Percentiles rank a stretch among this genome's conserved stretches.
Evolutionary conservation across 768 basidiomycete species (phyloP).

Genomic region (Saitozyma sp.): DNA sequence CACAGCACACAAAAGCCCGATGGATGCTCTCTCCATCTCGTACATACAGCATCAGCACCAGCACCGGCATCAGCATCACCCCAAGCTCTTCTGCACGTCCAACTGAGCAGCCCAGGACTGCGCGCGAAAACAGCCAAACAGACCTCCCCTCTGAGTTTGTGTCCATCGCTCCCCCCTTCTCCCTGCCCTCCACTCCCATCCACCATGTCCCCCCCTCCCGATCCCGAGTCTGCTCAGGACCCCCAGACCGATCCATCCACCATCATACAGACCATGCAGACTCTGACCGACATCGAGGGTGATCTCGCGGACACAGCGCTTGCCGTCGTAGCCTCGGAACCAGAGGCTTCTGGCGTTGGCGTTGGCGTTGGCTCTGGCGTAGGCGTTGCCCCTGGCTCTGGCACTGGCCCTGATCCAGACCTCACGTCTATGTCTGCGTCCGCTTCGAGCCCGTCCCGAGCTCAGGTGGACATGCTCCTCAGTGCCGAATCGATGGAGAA

Average conservation of each 20-base stretch:
- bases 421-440: neutral
- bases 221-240: neutral
- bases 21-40: slow-evolving; percentile 6
- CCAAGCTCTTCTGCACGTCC: slow-evolving; percentile 1
- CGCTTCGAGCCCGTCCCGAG: slow-evolving; percentile 1
- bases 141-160: neutral
- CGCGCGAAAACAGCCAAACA: neutral
- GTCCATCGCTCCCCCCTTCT: neutral
- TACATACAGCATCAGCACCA: slow-evolving; percentile 3
- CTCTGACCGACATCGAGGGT: slow-evolving; percentile 39
- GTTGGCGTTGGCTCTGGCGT: too few species aligned
- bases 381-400: neutral
- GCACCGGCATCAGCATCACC: slow-evolving; percentile 7
- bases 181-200: neutral
- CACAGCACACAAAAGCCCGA: neutral
- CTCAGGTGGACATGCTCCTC: slow-evolving; percentile 19
- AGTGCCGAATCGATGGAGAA: slow-evolving; percentile 32
- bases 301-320: slow-evolving; percentile 41
- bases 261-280: slow-evolving; percentile 36
- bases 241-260: slow-evolving; percentile 7
- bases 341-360: too few species aligned
- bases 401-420: neutral
- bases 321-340: slow-evolving; percentile 19
- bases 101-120: neutral
- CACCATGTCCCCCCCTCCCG: slow-evolving; percentile 10